phyloP scores from a whole-genome alignment of 805 yeast species.

The Candida oleophila region DNA sequence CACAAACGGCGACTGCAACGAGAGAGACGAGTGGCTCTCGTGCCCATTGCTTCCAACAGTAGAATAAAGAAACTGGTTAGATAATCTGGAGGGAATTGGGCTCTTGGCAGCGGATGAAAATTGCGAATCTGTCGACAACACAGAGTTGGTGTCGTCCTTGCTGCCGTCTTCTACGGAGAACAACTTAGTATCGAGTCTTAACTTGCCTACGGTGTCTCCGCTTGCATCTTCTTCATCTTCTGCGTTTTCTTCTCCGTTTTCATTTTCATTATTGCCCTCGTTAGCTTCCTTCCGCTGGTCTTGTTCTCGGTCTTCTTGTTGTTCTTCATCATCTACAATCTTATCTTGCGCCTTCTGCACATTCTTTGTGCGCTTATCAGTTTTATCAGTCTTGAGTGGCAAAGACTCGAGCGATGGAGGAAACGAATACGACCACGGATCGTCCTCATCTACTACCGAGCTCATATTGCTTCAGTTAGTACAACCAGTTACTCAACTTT shows the following conservation, averaged over 20 bases:
- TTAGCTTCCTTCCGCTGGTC: neutral
- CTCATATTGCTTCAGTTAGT: neutral
- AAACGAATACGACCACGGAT: constrained; percentile 41
- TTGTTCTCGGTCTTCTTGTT: no score
- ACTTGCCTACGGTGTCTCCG: neutral
- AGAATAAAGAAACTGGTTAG: neutral
- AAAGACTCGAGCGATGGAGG: constrained; percentile 35
- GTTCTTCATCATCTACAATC: neutral
- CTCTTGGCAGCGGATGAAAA: neutral
- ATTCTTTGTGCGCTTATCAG: neutral
- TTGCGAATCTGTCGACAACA: neutral
- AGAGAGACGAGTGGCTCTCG: constrained; percentile 15
- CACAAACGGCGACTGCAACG: constrained; percentile 34
- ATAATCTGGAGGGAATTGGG: neutral
- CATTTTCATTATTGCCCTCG: neutral
- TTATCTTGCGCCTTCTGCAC: neutral
- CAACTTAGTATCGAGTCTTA: neutral
- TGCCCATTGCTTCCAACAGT: neutral
- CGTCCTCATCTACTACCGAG: constrained; percentile 25
- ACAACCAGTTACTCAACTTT: no score
- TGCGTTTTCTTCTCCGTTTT: neutral
- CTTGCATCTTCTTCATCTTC: neutral
- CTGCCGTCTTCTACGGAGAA: neutral
- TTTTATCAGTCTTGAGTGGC: constrained; percentile 10
- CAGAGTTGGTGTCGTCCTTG: neutral